Percentiles rank a stretch among this genome's conserved stretches.
Evolutionary conservation across 148 eudicot genomes (phyloP).

Genomic region (Heliamphora exappendiculata): DNA sequence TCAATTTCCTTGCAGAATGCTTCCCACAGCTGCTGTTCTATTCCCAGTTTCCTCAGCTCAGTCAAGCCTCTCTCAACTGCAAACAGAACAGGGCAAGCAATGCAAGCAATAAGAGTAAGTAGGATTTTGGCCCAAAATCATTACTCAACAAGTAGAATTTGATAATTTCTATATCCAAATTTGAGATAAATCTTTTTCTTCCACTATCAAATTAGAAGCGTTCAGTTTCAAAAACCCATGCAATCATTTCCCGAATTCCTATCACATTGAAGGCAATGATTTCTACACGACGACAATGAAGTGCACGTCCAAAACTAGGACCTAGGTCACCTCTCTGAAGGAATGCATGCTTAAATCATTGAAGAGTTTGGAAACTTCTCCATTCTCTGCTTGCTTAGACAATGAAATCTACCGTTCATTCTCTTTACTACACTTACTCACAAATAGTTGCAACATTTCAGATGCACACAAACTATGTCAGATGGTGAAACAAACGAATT

Average conservation of each 20-base stretch:
- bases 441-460: neutral
- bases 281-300: neutral
- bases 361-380: neutral
- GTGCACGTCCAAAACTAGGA: neutral
- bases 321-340: neutral
- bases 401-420: neutral
- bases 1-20: constrained; percentile 82
- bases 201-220: neutral
- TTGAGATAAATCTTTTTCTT: neutral
- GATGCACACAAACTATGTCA: neutral
- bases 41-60: constrained; percentile 45
- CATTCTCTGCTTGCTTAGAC: neutral
- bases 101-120: neutral
- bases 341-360: neutral
- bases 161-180: neutral
- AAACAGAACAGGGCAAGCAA: neutral
- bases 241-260: neutral
- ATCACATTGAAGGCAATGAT: neutral
- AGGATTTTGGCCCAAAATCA: constrained; percentile 1
- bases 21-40: constrained; percentile 93
- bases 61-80: constrained; percentile 26
- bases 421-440: neutral
- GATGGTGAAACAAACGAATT: neutral
- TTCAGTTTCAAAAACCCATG: neutral
- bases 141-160: neutral